Conservation (phyloP, 2,329 filamentous ascomycete genomes). For the Apiospora aurea region DNA sequence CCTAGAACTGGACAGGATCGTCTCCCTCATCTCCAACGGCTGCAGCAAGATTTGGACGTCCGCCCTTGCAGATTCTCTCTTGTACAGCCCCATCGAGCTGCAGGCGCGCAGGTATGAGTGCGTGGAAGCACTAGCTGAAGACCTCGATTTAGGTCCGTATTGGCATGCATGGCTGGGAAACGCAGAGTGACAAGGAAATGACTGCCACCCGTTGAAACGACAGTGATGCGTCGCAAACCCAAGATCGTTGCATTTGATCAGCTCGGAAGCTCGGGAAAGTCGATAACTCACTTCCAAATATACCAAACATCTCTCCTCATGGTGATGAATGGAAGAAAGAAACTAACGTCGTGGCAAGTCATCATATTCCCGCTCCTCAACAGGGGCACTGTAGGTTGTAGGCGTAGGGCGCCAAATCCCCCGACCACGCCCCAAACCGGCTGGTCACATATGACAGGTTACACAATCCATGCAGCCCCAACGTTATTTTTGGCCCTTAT, state of each 20-base stretch:
- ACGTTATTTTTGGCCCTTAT: background rate
- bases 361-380: background rate
- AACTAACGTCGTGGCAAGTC: background rate
- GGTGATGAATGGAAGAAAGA: background rate
- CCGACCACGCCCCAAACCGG: background rate
- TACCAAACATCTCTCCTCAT: too few species aligned
- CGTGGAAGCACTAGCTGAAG: background rate
- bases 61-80: background rate
- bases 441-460: conserved; percentile 3
- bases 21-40: background rate
- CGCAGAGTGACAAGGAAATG: background rate
- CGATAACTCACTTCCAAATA: background rate
- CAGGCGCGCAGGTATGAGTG: background rate
- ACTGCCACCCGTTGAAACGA: background rate
- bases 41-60: background rate
- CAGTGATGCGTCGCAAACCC: background rate
- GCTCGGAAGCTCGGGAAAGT: background rate
- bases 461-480: background rate
- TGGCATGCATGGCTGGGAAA: background rate
- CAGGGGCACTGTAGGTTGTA: background rate
- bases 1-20: background rate
- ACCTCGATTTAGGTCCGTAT: background rate
- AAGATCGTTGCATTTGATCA: background rate
- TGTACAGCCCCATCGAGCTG: background rate
- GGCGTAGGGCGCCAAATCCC: background rate